A percentile compares a stretch with the other conserved stretches of the same genome.
Conservation (phyloP, 345 rosid species). For the Lagerstroemia speciosa region DNA sequence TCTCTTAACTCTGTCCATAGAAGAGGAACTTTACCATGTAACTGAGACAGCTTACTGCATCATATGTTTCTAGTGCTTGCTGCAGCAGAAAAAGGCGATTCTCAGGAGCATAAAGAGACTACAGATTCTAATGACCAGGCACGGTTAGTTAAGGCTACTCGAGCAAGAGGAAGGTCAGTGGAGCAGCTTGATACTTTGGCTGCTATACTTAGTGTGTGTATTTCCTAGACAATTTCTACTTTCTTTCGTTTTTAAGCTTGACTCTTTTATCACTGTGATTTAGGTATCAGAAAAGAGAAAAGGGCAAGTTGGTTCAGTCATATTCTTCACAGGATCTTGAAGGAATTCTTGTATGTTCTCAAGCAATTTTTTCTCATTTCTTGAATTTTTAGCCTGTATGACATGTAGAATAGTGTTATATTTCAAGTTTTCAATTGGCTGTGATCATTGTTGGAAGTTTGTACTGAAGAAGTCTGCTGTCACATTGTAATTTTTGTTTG, state of each 20-base stretch:
- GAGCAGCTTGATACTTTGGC: neutral
- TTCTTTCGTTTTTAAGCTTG: neutral
- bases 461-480: neutral
- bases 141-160: slow-evolving; percentile 53
- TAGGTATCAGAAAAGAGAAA: slow-evolving; percentile 70
- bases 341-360: slow-evolving; percentile 75
- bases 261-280: neutral
- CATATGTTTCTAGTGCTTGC: neutral
- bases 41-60: neutral
- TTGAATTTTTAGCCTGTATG: neutral
- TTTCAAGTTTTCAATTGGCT: neutral
- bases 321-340: slow-evolving; percentile 84
- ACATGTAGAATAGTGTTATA: neutral
- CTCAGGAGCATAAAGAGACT: slow-evolving; percentile 25
- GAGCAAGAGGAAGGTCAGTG: slow-evolving; percentile 85
- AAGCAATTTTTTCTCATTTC: neutral
- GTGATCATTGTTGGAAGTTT: too few species aligned
- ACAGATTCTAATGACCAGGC: slow-evolving; percentile 26
- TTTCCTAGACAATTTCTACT: neutral
- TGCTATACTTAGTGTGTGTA: neutral
- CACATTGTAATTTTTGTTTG: neutral
- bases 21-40: neutral
- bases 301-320: slow-evolving; percentile 71
- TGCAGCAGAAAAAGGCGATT: slow-evolving; percentile 14
- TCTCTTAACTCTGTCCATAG: neutral